Base-by-base conservation (phyloP, 2,329 filamentous ascomycete species). In the Cercospora sojina region DNA sequence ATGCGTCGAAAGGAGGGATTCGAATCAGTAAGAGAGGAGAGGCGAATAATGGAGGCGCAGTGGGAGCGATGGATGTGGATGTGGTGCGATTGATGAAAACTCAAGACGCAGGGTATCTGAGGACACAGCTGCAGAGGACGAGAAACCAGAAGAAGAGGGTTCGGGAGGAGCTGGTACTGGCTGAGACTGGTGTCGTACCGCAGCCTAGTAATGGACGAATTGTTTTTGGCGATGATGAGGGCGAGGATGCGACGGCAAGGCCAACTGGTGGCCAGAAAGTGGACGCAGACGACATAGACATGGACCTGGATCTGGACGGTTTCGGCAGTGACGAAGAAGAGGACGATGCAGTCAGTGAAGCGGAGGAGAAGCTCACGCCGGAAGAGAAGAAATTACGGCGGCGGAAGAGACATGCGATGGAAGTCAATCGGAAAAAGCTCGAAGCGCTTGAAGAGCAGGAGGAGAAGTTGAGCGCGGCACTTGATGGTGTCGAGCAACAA, bases 31-130 rank as follows among this genome's bases (percentile, higher is more conserved):
- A 83, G 67, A 78, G 84, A 31, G 80, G 85, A 64, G 80, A 81
- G 69, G 74, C 74, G 31, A 77, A 77, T 58, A 64, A 63, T 20
- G 74, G 73, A 4, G 72, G 75, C 2, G 71, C 70, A n/a, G 71
- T 69, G 25, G 76, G 79, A 74, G 74, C 76, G 47, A 74, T 87
- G 62, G 83, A 80, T 67, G 78, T 83, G 67, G 86, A 88, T 68
- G 85, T 87, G 43, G 86, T 88, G 53, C 86, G 86, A 77, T 76
- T 89, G 73, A 80, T 89, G 68, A 89, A 89, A 80, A 89, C 86
- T 31, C 87, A 89, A 77, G 87, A 89, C 79, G 83, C 81, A 10
- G 86, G 85, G 5, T 89, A 89, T 71, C 77, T 89, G 59, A 79
- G 86, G 71, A 87, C 85, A 12, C 82, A 86, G 72, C 78, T 85